These are phyloP conservation scores for Solanum hybrid DNA, from an alignment of 305 asterid species.

Conservation along the genomic window DNA sequence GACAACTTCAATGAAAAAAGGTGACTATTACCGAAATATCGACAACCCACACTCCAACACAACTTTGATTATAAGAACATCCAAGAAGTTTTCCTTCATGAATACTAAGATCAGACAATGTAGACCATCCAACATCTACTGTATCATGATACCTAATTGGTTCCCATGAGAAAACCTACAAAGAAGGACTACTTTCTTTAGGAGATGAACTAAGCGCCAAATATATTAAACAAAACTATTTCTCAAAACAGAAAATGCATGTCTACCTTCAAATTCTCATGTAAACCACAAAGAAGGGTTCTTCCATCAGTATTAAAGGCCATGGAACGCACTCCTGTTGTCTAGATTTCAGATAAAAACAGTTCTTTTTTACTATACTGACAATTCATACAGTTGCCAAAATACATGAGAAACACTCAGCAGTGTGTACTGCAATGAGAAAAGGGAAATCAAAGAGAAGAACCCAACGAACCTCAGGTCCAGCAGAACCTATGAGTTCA, in stretches of 20 bases:
- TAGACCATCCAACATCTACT: constrained; percentile 99
- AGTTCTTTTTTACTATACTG: not conserved
- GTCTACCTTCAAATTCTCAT: constrained; percentile 83
- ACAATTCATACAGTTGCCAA: not conserved
- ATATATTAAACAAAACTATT: constrained; percentile 6
- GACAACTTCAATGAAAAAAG: constrained; percentile 3
- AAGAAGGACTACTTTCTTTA: not conserved
- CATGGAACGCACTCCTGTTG: constrained; percentile 93
- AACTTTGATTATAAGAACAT: constrained; percentile 96
- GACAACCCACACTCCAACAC: constrained; percentile 99
- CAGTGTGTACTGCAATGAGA: not conserved
- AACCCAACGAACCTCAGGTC: constrained; percentile 64
- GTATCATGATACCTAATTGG: constrained; percentile 88
- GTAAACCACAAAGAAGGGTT: constrained; percentile 96
- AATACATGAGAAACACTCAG: not conserved
- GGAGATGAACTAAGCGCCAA: constrained; percentile 6
- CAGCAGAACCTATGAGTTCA: constrained; percentile 96
- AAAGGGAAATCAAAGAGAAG: not conserved
- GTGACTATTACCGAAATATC: constrained; percentile 72
- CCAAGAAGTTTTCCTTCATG: constrained; percentile 99
- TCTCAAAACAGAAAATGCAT: not conserved
- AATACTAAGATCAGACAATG: constrained; percentile 87
- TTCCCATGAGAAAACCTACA: constrained; percentile 95
- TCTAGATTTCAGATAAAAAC: constrained; percentile 39
- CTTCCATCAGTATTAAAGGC: constrained; percentile 97